A percentile compares a stretch with the other conserved stretches of the same genome.
These are phyloP conservation scores for Diaporthe sp. DNA, from an alignment of 2,329 filamentous ascomycete genomes.

Conservation along the genomic window DNA sequence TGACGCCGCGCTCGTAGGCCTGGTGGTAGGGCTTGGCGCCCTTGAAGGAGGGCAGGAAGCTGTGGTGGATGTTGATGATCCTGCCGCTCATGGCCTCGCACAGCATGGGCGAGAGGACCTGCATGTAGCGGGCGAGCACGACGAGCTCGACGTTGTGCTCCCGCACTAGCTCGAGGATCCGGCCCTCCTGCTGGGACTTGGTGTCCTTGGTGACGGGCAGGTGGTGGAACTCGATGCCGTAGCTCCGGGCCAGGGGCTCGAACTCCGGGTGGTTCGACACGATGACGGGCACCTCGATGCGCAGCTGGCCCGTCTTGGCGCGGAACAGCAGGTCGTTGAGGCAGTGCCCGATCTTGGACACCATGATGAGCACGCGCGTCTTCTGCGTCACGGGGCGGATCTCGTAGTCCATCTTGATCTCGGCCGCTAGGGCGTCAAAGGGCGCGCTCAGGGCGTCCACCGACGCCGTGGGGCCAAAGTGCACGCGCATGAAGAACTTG, in stretches of 20 bases:
- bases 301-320: slow-evolving; percentile 79
- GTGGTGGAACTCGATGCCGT: slow-evolving; percentile 85
- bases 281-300: slow-evolving; percentile 82
- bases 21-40: slow-evolving; percentile 91
- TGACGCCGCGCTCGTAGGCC: slow-evolving; percentile 87
- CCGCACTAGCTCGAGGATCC: slow-evolving; percentile 78
- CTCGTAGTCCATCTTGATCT: slow-evolving; percentile 79
- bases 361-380: slow-evolving; percentile 87
- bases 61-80: slow-evolving; percentile 95
- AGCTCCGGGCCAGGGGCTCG: slow-evolving; percentile 75
- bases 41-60: slow-evolving; percentile 89
- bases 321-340: slow-evolving; percentile 88
- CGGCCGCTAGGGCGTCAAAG: slow-evolving; percentile 72
- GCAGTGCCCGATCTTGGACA: slow-evolving; percentile 90
- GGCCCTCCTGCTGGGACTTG: slow-evolving; percentile 79
- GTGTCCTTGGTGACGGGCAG: slow-evolving; percentile 85
- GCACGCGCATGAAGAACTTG: slow-evolving; percentile 90
- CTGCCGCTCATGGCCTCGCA: slow-evolving; percentile 85
- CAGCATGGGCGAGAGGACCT: slow-evolving; percentile 81
- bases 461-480: slow-evolving; percentile 76
- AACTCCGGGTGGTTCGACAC: slow-evolving; percentile 88
- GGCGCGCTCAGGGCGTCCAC: slow-evolving; percentile 67
- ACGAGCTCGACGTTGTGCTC: slow-evolving; percentile 82
- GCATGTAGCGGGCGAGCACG: slow-evolving; percentile 89
- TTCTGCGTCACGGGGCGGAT: slow-evolving; percentile 78